phyloP scores from a whole-genome alignment of 306 rosid species.

The Aeschynomene evenia region DNA sequence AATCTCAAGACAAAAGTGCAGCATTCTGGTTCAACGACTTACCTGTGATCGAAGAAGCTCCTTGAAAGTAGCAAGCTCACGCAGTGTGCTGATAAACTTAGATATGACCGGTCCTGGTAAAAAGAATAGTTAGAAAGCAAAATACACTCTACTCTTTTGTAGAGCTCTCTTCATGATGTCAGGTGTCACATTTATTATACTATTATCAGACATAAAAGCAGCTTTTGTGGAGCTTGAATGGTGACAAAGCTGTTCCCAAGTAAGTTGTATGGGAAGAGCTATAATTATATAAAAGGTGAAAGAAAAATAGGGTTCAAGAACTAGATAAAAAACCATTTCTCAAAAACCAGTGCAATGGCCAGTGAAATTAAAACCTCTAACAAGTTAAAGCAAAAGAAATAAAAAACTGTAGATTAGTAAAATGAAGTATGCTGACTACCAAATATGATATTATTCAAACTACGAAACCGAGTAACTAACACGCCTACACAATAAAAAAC shows the following conservation, averaged over 20 bases:
- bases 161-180: slow-evolving; percentile 10
- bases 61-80: slow-evolving; percentile 86
- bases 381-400: slow-evolving; percentile 13
- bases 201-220: slow-evolving; percentile 25
- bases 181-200: background rate
- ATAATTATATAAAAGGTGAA: background rate
- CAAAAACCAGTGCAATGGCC: background rate
- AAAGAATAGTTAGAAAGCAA: slow-evolving; percentile 31
- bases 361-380: slow-evolving; percentile 9
- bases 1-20: slow-evolving; percentile 15
- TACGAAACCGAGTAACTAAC: background rate
- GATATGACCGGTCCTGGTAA: slow-evolving; percentile 89
- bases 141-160: slow-evolving; percentile 22
- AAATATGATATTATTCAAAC: background rate
- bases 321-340: background rate
- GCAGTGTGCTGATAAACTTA: slow-evolving; percentile 69
- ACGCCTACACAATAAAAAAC: background rate
- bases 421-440: background rate
- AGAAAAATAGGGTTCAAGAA: slow-evolving; percentile 4
- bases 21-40: slow-evolving; percentile 35
- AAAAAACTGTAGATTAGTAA: slow-evolving; percentile 9
- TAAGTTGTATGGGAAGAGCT: slow-evolving; percentile 3
- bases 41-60: slow-evolving; percentile 98
- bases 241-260: slow-evolving; percentile 20
- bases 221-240: slow-evolving; percentile 21